Base-by-base conservation (phyloP, 371 early-diverging fungal genomes). In the Catenaria anguillulae region DNA sequence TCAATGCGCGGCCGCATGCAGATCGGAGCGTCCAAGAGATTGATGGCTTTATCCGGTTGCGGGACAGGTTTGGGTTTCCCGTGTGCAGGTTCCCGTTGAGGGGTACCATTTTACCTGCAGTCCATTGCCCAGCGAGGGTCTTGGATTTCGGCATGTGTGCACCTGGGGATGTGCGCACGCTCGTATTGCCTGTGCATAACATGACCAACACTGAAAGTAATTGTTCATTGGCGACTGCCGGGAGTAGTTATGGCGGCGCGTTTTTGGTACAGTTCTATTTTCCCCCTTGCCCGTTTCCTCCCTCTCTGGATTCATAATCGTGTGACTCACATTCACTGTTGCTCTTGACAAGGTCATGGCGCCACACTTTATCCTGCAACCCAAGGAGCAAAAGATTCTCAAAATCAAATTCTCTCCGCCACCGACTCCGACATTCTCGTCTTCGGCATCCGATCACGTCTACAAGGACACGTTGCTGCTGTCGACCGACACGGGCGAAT, bases 101-200 rank as follows among this genome's bases (percentile, higher is more conserved):
- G 2, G 52, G 52, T 17, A 50, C 52, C 1, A 26, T 50, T 23
- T 19, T 50, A 31, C 52, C 52, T 4, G 15, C 13, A 8, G 29
- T 50, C 1, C 29, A 31, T 19, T 50, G 52, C 23, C 52, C 52
- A 17, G 23, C 52, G 15, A 10, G 19, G 21, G 12, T 13, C 13
- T 12, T 79, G 24, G 63, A 74, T 48, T 79, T 79, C 62, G 76
- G 76, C 1, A 55, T 67, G 35, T 79, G 77, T 50, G 71, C 74
- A 10, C 61, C 55, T 15, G 62, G 64, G 21, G 76, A 77, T 54
- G 56, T 61, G 29, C 59, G 72, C 2, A 71, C 66, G 8, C 62
- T 68, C n/a, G 34, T 63, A 2, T 63, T 76, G 40, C 50, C 42
- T 3, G 33, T 77, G 19, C 63, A 64, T 29, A 79, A 75, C 58